These are phyloP conservation scores for Phytophthora brassicae DNA, from an alignment of 352 stramenopile species.

Conservation along the genomic window DNA sequence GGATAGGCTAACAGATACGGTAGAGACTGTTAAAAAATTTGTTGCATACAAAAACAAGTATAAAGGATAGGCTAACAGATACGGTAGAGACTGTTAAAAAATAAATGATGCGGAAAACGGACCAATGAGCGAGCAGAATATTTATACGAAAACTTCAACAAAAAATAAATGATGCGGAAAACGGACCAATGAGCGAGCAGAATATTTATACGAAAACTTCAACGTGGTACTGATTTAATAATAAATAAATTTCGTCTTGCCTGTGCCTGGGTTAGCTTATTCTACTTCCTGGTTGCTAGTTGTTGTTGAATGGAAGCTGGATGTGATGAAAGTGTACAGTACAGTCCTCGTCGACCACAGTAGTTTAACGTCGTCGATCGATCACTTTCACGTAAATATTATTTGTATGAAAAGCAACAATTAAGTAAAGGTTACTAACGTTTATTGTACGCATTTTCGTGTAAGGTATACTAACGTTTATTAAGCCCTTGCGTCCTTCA, in stretches of 20 bases:
- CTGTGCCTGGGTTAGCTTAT: too few relatives aligned
- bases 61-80: neutral
- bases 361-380: too few relatives aligned
- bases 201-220: slow-evolving; percentile 1
- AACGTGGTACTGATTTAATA: neutral
- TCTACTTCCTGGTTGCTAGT: too few relatives aligned
- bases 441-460: too few relatives aligned
- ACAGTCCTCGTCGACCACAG: too few relatives aligned
- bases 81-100: slow-evolving; percentile 14
- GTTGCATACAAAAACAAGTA: slow-evolving; percentile 7
- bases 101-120: neutral
- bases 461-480: slow-evolving; percentile 8
- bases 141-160: slow-evolving; percentile 1
- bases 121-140: neutral
- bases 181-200: neutral
- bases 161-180: neutral
- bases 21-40: slow-evolving; percentile 12
- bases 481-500: too few relatives aligned
- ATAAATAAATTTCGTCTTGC: too few relatives aligned
- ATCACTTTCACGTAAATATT: too few relatives aligned
- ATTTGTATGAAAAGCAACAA: too few relatives aligned
- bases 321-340: too few relatives aligned
- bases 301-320: too few relatives aligned
- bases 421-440: too few relatives aligned
- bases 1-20: neutral